Percentiles rank a stretch among this genome's conserved stretches.
phyloP scores from a whole-genome alignment of 345 rosid genomes.

The Erodium maritimum region DNA sequence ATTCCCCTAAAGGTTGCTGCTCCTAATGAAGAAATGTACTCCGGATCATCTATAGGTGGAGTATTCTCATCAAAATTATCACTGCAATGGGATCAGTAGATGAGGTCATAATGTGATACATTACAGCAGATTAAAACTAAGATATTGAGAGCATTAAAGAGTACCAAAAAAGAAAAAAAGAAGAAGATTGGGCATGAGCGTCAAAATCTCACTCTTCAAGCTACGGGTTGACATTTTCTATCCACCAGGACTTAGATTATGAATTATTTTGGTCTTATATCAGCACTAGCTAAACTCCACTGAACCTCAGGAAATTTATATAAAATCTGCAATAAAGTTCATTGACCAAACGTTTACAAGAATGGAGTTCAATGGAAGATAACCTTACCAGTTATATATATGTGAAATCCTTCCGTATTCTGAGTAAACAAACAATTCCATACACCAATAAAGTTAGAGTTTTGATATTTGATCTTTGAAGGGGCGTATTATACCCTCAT shows the following conservation, averaged over 20 bases:
- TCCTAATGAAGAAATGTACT: conserved; percentile 55
- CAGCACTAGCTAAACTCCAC: not conserved
- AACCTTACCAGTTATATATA: conserved; percentile 57
- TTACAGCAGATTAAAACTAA: not conserved
- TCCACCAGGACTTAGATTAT: not conserved
- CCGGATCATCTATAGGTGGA: conserved; percentile 56
- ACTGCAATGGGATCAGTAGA: conserved; percentile 19
- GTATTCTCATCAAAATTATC: conserved; percentile 78
- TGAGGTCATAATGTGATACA: not conserved
- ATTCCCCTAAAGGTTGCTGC: conserved; percentile 56
- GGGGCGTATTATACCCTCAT: conserved; percentile 2
- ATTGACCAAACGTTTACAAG: conserved; percentile 8
- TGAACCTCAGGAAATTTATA: not conserved
- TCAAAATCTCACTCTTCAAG: not conserved
- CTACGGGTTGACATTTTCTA: not conserved
- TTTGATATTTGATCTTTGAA: conserved; percentile 8
- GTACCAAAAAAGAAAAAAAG: not conserved
- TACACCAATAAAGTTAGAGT: conserved; percentile 3
- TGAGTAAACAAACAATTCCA: conserved; percentile 17
- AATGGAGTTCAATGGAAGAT: conserved; percentile 1
- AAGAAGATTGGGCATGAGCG: not conserved
- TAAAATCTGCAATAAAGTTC: not conserved
- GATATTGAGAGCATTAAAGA: not conserved
- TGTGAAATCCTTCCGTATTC: conserved; percentile 59
- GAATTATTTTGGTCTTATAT: not conserved